Evolutionary conservation across 257 asterid species (phyloP).

Genomic region (Solanum lycopersicoides): DNA sequence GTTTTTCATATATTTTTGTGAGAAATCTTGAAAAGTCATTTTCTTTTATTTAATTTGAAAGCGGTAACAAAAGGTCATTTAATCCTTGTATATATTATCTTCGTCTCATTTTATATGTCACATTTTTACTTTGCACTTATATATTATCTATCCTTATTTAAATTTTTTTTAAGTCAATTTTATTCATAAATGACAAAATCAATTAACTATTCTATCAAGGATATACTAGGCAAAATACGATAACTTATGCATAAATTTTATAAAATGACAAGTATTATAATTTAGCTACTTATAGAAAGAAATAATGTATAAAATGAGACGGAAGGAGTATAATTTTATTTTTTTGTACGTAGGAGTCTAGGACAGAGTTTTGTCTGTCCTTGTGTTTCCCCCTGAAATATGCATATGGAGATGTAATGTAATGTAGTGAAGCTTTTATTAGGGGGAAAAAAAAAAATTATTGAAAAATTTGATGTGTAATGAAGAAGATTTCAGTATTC

Average conservation of each 20-base stretch:
- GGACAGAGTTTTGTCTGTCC: slow-evolving; percentile 3
- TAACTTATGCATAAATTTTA: too few species aligned
- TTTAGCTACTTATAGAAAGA: accelerated
- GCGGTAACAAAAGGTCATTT: not conserved
- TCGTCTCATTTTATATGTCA: too few species aligned
- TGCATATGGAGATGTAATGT: not conserved
- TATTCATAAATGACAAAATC: too few species aligned
- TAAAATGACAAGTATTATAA: too few species aligned
- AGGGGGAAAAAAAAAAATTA: not conserved
- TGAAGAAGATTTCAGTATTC: not conserved
- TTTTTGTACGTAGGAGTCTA: not conserved
- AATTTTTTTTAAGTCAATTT: too few species aligned
- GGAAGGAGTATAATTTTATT: not conserved
- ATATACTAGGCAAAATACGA: too few species aligned
- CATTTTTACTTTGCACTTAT: too few species aligned
- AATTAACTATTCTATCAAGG: too few species aligned
- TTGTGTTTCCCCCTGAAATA: not conserved
- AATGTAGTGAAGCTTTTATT: not conserved
- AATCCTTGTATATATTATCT: not conserved
- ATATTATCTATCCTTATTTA: too few species aligned
- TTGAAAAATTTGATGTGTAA: not conserved
- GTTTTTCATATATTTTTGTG: not conserved
- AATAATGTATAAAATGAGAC: too few species aligned
- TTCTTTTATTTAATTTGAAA: not conserved
- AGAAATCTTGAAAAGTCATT: not conserved